Evolutionary conservation across 139 green algal genomes (phyloP).

Genomic region (Asterochloris erici): DNA sequence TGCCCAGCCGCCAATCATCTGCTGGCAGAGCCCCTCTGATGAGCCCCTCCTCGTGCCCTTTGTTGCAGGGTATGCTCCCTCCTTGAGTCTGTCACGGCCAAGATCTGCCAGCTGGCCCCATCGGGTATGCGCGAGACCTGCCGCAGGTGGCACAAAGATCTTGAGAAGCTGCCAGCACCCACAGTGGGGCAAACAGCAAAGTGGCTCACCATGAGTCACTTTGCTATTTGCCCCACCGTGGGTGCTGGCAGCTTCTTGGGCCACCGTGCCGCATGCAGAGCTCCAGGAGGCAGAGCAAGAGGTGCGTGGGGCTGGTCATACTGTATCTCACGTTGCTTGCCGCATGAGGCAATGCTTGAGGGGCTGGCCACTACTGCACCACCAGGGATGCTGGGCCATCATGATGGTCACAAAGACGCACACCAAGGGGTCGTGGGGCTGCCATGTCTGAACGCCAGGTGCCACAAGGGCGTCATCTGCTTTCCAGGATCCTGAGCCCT

Average conservation of each 20-base stretch:
- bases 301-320: neutral
- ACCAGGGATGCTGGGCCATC: too few species aligned
- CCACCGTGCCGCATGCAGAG: constrained; percentile 61
- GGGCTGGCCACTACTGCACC: too few species aligned
- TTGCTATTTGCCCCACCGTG: constrained; percentile 57
- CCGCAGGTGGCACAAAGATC: constrained; percentile 64
- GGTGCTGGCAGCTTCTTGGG: constrained; percentile 71
- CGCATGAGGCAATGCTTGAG: too few species aligned
- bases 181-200: constrained; percentile 62
- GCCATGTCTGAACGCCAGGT: too few species aligned
- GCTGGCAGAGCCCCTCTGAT: neutral
- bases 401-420: too few species aligned
- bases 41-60: neutral
- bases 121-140: constrained; percentile 46
- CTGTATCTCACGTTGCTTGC: too few species aligned
- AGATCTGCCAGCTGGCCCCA: constrained; percentile 62
- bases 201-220: constrained; percentile 83
- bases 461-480: too few species aligned
- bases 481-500: too few species aligned
- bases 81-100: constrained; percentile 60
- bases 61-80: constrained; percentile 46
- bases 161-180: constrained; percentile 61
- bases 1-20: neutral
- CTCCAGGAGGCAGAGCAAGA: constrained; percentile 58
- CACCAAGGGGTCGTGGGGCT: too few species aligned